phyloP scores from a whole-genome alignment of 805 yeast genomes.

The Starmerella sp. region DNA sequence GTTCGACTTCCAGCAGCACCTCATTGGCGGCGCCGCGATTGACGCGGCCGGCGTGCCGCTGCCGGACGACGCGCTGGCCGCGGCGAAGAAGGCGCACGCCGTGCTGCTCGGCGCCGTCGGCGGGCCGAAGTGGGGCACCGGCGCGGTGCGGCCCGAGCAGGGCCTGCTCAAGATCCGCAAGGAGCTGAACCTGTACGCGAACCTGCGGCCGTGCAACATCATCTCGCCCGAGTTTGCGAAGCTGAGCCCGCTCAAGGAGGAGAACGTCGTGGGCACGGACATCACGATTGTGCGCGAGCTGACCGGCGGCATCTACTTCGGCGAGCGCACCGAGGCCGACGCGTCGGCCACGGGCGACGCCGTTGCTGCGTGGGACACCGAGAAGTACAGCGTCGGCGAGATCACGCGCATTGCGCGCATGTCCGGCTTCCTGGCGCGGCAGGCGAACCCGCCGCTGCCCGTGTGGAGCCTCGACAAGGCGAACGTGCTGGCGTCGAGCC shows the following conservation, averaged over 20 bases:
- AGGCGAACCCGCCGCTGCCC: conserved; percentile 86
- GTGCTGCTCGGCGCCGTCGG: conserved; percentile 98
- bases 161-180: conserved; percentile 90
- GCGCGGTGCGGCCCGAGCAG: conserved; percentile 92
- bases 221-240: conserved; percentile 73
- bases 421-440: conserved; percentile 96
- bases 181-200: conserved; percentile 87
- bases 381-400: conserved; percentile 80
- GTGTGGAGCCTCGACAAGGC: conserved; percentile 97
- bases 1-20: conserved; percentile 69
- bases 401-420: conserved; percentile 92
- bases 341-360: conserved; percentile 43
- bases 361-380: conserved; percentile 78
- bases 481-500: conserved; percentile 88
- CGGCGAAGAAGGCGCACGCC: conserved; percentile 82
- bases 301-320: conserved; percentile 97
- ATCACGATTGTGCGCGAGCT: conserved; percentile 90
- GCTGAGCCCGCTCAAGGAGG: conserved; percentile 77
- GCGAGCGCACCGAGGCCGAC: conserved; percentile 86
- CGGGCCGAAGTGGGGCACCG: conserved; percentile 99
- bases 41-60: conserved; percentile 92
- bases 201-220: conserved; percentile 92
- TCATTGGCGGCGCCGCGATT: conserved; percentile 97
- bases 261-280: conserved; percentile 80
- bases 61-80: conserved; percentile 70